phyloP scores from a whole-genome alignment of 768 basidiomycete species.

The Clitopilus hobsonii region DNA sequence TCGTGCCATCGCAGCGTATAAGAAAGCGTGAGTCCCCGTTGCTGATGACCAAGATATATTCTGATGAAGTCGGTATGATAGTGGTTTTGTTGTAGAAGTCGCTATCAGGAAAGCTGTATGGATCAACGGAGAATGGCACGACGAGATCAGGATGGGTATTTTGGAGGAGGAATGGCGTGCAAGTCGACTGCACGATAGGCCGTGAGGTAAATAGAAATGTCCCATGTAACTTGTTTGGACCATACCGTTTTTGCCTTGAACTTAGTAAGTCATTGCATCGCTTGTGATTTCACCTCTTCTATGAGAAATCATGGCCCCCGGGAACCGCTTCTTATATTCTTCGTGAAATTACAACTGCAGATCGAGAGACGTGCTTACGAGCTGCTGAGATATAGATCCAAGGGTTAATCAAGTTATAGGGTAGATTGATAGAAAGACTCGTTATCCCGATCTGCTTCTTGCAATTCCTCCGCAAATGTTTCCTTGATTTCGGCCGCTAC shows the following conservation, averaged over 20 bases:
- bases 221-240: too few relatives aligned
- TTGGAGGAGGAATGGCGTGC: slow-evolving; percentile 32
- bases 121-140: slow-evolving; percentile 30
- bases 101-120: slow-evolving; percentile 28
- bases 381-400: too few relatives aligned
- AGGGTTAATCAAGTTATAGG: too few relatives aligned
- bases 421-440: too few relatives aligned
- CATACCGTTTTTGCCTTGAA: too few relatives aligned
- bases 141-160: slow-evolving; percentile 32
- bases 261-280: too few relatives aligned
- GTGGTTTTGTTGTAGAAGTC: slow-evolving; percentile 38
- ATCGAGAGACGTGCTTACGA: too few relatives aligned
- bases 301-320: too few relatives aligned
- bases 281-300: too few relatives aligned
- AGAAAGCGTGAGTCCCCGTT: slow-evolving; percentile 18
- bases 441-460: not conserved
- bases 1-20: slow-evolving; percentile 12
- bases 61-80: slow-evolving; percentile 8
- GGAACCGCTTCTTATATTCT: too few relatives aligned
- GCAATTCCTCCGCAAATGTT: not conserved
- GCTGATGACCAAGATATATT: not conserved
- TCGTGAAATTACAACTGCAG: too few relatives aligned
- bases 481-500: not conserved
- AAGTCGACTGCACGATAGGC: not conserved
- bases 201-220: too few relatives aligned